Base-by-base conservation (phyloP, 2,329 filamentous ascomycete species). In the Verruconis gallopava region DNA sequence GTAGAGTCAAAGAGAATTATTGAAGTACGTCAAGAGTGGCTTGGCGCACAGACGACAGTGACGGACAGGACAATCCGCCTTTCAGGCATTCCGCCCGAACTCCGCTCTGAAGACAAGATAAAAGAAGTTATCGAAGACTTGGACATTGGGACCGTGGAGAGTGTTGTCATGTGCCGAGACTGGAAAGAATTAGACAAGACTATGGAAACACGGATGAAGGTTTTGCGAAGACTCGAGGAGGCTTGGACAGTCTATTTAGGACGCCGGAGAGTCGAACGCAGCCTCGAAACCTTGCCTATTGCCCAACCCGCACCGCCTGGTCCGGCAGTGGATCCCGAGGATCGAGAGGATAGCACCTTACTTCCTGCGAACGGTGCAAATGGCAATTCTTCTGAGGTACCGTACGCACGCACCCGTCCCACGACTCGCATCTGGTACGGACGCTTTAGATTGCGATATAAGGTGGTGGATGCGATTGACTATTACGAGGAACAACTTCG, bases 41-140 rank as follows among this genome's bases (percentile, higher is more conserved):
- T 98, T 6, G 91, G 91, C 11, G 85, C 80, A 17, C 89, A 96
- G 60, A 88, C 83, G 0, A 96, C 89, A n/a, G 76, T 95, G 40
- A 96, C 91, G 1, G 91, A 98, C 61, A 78, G 88, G 21, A 98
- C 91, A 0, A 88, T 98, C 53, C 79, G 85, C 18, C 65, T 98
- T 14, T 91, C 89, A 0, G 89, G 89, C 0, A 89, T 98, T 17
- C 91, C 93, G 0, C 56, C 61, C 3, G 78, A 89, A 18, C 63
- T 96, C 45, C 75, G 84, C 44, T 81, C 81, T 0, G 89, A 96
- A 58, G 73, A 77, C 6, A 80, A 80, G 51, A 85, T 98, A 50
- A 91, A 85, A 56, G 70, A 83, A 3, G 79, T 95, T 43, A 77
- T 98, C 19, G 88, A 98, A 54, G 81, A 80, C 47, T 66, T 98